Evolutionary conservation across 140 eudicot species (phyloP), one percentile per base, ranked within the genome.

Genomic region (Stevia rebaudiana): DNA sequence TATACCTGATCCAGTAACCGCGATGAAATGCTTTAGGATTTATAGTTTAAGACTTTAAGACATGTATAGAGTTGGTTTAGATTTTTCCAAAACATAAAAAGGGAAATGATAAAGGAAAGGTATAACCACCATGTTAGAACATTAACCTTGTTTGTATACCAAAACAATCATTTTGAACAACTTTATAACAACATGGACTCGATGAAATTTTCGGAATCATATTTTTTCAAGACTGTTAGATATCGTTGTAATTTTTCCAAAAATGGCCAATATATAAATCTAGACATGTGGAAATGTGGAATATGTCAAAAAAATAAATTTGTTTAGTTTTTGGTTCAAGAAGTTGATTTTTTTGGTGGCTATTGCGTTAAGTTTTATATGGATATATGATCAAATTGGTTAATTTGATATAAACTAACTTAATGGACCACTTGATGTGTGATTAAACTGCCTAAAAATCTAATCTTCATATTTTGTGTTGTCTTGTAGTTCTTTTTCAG

Each of bases 401-500:
- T 30, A 56, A 30, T 31, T 56, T 31, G 42, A n/a, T 15, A 16
- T 31, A 28, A 1, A 56, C 63, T 56, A 19, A 56, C 43, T 56
- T 52, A n/a, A n/a, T n/a, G n/a, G n/a, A n/a, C n/a, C n/a, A n/a
- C n/a, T n/a, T n/a, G n/a, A n/a, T n/a, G n/a, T n/a, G 61, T 54
- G 40, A 36, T 28, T 28, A 28, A 28, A n/a, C n/a, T n/a, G n/a
- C n/a, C n/a, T n/a, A n/a, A 11, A 47, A 47, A 51, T 15, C 5
- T 51, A 33, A 51, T 6, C 15, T 46, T 70, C 24, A 17, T 15
- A 25, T 22, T 24, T 1, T 51, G 37, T 69, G 11, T 65, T 54
- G 22, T 11, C 21, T 69, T 73, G 81, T 90, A 88, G 96, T 82
- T 76, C 15, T 88, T 48, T 85, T 70, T 74, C 96, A 88, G 84